Conservation (phyloP, 179 eudicot species). For the Camellia oleifera region DNA sequence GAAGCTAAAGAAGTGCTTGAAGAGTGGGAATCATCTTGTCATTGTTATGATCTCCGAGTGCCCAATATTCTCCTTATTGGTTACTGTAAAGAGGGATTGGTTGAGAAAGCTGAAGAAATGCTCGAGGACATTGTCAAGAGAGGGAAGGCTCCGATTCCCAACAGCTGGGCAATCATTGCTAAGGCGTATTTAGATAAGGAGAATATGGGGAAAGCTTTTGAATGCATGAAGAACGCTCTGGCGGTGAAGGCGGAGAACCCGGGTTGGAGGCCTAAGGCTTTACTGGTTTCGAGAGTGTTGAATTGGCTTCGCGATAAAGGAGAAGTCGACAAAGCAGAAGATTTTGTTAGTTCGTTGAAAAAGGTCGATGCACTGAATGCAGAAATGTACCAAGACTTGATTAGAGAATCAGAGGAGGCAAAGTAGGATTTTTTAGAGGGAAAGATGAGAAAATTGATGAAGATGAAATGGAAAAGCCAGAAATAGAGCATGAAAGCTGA, state of each 20-base stretch:
- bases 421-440: slow-evolving; percentile 27
- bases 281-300: slow-evolving; percentile 28
- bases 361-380: slow-evolving; percentile 22
- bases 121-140: slow-evolving; percentile 32
- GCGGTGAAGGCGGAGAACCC: slow-evolving; percentile 31
- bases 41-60: slow-evolving; percentile 53
- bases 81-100: slow-evolving; percentile 35
- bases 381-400: slow-evolving; percentile 26
- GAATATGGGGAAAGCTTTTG: slow-evolving; percentile 39
- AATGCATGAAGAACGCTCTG: slow-evolving; percentile 50
- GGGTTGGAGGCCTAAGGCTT: slow-evolving; percentile 49
- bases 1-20: slow-evolving; percentile 40
- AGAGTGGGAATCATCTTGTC: slow-evolving; percentile 51
- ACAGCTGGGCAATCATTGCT: slow-evolving; percentile 50
- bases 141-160: slow-evolving; percentile 44
- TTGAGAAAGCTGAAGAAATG: slow-evolving; percentile 46
- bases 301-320: slow-evolving; percentile 46
- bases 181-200: slow-evolving; percentile 34
- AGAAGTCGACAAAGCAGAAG: slow-evolving; percentile 40
- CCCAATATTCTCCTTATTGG: slow-evolving; percentile 51
- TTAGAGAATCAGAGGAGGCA: slow-evolving; percentile 10
- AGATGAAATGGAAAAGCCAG: slow-evolving; percentile 22
- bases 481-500: slow-evolving; percentile 9
- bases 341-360: slow-evolving; percentile 34
- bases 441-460: slow-evolving; percentile 28